Evolutionary conservation across 345 rosid genomes (phyloP).

Genomic region (Corchorus capsularis): DNA sequence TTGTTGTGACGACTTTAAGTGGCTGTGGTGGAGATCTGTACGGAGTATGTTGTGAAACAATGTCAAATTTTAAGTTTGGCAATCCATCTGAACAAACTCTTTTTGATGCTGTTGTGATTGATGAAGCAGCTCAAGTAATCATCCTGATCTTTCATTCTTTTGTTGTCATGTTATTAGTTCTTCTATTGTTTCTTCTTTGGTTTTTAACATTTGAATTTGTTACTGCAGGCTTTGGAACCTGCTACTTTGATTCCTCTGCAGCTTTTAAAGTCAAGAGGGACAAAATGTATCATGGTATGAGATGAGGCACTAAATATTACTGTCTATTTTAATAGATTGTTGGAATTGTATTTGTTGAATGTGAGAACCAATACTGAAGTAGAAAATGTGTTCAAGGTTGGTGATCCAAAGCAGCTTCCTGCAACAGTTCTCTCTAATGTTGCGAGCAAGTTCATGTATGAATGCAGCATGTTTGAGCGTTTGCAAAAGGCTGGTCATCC

Average conservation of each 20-base stretch:
- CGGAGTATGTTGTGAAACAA: slow-evolving; percentile 86
- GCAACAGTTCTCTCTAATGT: slow-evolving; percentile 93
- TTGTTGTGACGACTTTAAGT: slow-evolving; percentile 87
- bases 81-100: slow-evolving; percentile 75
- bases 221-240: slow-evolving; percentile 92
- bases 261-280: slow-evolving; percentile 81
- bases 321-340: slow-evolving; percentile 2
- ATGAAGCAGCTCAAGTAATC: slow-evolving; percentile 96
- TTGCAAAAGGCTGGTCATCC: slow-evolving; percentile 92
- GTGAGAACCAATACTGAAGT: slow-evolving; percentile 24
- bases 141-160: slow-evolving; percentile 28
- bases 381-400: slow-evolving; percentile 56
- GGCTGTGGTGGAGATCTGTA: slow-evolving; percentile 99
- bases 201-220: slow-evolving; percentile 25
- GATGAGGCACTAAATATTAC: neutral
- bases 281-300: slow-evolving; percentile 88
- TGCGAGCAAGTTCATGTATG: slow-evolving; percentile 83
- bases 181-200: slow-evolving; percentile 14
- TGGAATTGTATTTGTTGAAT: neutral
- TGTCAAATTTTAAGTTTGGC: slow-evolving; percentile 65
- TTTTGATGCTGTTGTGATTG: slow-evolving; percentile 92
- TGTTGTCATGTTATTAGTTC: slow-evolving; percentile 21
- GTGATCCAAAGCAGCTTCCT: slow-evolving; percentile 98
- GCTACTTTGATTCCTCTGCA: slow-evolving; percentile 97
- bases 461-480: slow-evolving; percentile 99